These are phyloP conservation scores for Umbelopsis ramanniana DNA, from an alignment of 192 early-diverging fungal genomes.

Conservation along the genomic window DNA sequence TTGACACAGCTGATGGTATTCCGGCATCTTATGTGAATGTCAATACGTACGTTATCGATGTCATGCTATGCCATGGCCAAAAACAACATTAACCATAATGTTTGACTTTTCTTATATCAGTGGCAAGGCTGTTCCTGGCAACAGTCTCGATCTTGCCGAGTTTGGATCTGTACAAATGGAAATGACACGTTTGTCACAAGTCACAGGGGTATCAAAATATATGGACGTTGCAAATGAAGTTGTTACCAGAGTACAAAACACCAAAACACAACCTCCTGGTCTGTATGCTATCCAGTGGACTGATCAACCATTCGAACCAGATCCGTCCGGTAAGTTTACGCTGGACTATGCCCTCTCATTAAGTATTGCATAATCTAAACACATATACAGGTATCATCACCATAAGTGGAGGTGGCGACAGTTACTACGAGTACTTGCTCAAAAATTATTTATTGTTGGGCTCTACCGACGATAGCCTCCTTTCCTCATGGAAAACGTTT, in stretches of 20 bases:
- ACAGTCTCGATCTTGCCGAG: slow-evolving; percentile 55
- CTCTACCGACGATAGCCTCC: slow-evolving; percentile 37
- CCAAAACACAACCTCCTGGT: slow-evolving; percentile 53
- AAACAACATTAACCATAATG: background rate
- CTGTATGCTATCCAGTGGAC: slow-evolving; percentile 60
- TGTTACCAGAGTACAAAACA: slow-evolving; percentile 51
- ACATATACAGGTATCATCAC: slow-evolving; percentile 34
- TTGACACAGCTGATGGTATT: slow-evolving; percentile 65
- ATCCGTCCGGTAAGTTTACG: background rate
- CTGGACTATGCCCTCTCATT: background rate
- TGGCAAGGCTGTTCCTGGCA: slow-evolving; percentile 20
- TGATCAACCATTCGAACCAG: slow-evolving; percentile 40
- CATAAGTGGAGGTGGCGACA: slow-evolving; percentile 54
- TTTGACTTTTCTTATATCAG: background rate
- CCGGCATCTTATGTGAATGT: slow-evolving; percentile 64
- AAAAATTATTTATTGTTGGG: slow-evolving; percentile 58
- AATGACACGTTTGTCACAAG: slow-evolving; percentile 75
- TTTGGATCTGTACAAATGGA: slow-evolving; percentile 81
- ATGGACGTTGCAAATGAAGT: slow-evolving; percentile 53
- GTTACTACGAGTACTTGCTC: slow-evolving; percentile 67
- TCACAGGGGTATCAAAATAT: slow-evolving; percentile 71
- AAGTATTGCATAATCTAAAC: background rate
- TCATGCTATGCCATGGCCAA: background rate
- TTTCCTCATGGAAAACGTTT: slow-evolving; percentile 42
- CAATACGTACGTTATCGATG: slow-evolving; percentile 32